Conservation (phyloP, 2,329 filamentous ascomycete genomes). For the Diaporthe citriasiana region DNA sequence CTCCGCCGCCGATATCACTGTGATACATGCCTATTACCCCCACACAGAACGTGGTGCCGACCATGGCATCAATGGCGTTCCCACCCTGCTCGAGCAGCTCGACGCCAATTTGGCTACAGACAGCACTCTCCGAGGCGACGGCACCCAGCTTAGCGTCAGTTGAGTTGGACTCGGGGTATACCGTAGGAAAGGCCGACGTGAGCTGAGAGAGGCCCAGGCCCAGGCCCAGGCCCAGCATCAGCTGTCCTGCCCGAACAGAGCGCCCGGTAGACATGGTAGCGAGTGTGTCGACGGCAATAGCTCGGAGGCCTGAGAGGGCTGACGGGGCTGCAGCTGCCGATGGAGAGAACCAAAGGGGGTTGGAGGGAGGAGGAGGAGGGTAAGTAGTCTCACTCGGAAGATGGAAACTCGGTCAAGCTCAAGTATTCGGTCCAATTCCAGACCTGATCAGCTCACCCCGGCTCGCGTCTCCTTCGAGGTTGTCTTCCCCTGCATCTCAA, state of each 20-base stretch:
- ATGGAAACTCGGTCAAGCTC: neutral
- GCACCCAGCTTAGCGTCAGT: constrained; percentile 60
- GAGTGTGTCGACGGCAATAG: neutral
- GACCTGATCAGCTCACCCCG: neutral
- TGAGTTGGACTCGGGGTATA: constrained; percentile 37
- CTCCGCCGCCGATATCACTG: constrained; percentile 81
- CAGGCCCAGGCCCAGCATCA: constrained; percentile 21
- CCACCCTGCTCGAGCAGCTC: constrained; percentile 70
- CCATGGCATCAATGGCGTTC: constrained; percentile 76
- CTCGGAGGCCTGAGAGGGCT: neutral
- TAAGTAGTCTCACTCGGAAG: no score
- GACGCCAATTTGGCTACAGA: constrained; percentile 73
- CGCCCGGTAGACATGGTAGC: constrained; percentile 36
- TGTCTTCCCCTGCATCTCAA: neutral
- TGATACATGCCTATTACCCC: constrained; percentile 77
- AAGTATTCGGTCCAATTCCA: neutral
- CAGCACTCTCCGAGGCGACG: constrained; percentile 71
- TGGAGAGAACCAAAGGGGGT: neutral
- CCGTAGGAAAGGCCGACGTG: constrained; percentile 47
- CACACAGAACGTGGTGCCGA: constrained; percentile 75
- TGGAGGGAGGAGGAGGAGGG: neutral
- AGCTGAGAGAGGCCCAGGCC: constrained; percentile 52
- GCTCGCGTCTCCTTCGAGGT: neutral
- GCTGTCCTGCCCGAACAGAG: constrained; percentile 24
- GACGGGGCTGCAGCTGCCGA: neutral